phyloP scores from a whole-genome alignment of 2,329 filamentous ascomycete species.

The Fusarium domesticum region DNA sequence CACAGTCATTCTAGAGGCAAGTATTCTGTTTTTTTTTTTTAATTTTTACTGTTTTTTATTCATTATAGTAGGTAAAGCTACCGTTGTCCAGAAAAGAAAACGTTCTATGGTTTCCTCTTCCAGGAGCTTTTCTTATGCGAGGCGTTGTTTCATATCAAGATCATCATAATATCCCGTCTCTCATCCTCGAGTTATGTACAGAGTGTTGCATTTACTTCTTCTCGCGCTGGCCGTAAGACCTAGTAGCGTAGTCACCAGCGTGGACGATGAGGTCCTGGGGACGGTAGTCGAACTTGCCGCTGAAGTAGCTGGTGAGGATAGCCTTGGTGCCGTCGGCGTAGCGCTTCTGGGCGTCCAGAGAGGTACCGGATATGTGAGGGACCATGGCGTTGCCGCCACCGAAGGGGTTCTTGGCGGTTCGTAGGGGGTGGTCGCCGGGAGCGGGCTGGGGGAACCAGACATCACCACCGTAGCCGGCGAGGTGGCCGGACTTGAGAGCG shows the following conservation, averaged over 20 bases:
- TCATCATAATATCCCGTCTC: constrained; percentile 21
- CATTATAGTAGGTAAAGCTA: not conserved
- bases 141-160: no score
- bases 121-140: no score
- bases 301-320: constrained; percentile 90
- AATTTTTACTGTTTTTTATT: not conserved
- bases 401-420: constrained; percentile 89
- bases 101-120: no score
- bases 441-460: constrained; percentile 99
- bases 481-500: constrained; percentile 86
- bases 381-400: constrained; percentile 98
- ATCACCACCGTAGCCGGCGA: constrained; percentile 83
- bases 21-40: no score
- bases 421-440: constrained; percentile 86
- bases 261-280: constrained; percentile 88
- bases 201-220: constrained; percentile 32
- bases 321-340: constrained; percentile 85
- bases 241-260: constrained; percentile 89
- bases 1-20: no score
- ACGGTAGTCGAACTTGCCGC: constrained; percentile 81
- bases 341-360: constrained; percentile 93
- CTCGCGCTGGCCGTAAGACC: constrained; percentile 78
- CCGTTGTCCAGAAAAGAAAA: not conserved
- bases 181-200: constrained; percentile 7
- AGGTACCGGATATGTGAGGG: constrained; percentile 97